Evolutionary conservation across 441 rosid genomes (phyloP).

Genomic region (Bruguiera hainesii): DNA sequence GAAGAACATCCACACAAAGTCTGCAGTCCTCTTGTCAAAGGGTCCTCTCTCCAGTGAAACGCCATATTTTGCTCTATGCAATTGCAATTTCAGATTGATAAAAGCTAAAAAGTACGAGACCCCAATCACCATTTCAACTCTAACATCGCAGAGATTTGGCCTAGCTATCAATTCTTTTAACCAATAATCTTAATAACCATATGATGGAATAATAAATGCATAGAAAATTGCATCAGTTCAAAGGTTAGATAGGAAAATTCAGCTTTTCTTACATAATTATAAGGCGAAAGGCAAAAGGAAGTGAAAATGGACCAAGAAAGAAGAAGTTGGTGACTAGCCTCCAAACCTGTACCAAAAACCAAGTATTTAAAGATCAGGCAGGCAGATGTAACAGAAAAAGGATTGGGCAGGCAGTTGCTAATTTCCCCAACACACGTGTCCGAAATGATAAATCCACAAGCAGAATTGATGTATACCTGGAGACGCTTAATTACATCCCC

Average conservation of each 20-base stretch:
- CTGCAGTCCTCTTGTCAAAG: conserved; percentile 70
- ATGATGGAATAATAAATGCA: neutral
- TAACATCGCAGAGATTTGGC: neutral
- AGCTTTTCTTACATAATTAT: conserved; percentile 44
- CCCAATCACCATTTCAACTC: neutral
- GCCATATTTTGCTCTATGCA: conserved; percentile 52
- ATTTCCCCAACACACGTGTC: too few relatives aligned
- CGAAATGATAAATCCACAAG: too few relatives aligned
- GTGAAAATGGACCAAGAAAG: conserved; percentile 55
- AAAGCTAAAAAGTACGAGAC: neutral
- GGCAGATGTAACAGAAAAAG: too few relatives aligned
- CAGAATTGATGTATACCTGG: conserved; percentile 32
- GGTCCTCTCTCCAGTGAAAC: conserved; percentile 60
- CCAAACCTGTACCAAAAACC: conserved; percentile 45
- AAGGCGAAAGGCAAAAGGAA: conserved; percentile 49
- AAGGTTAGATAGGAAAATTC: too few relatives aligned
- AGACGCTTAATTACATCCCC: conserved; percentile 43
- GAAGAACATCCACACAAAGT: conserved; percentile 64
- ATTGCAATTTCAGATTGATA: neutral
- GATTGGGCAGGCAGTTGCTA: neutral
- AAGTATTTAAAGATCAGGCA: conserved; percentile 1
- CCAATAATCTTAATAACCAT: neutral
- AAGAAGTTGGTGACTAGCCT: conserved; percentile 57
- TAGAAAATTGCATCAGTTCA: neutral
- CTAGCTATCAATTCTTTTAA: too few relatives aligned